These are phyloP conservation scores for Purshia tridentata DNA, from an alignment of 306 rosid genomes.

Conservation along the genomic window DNA sequence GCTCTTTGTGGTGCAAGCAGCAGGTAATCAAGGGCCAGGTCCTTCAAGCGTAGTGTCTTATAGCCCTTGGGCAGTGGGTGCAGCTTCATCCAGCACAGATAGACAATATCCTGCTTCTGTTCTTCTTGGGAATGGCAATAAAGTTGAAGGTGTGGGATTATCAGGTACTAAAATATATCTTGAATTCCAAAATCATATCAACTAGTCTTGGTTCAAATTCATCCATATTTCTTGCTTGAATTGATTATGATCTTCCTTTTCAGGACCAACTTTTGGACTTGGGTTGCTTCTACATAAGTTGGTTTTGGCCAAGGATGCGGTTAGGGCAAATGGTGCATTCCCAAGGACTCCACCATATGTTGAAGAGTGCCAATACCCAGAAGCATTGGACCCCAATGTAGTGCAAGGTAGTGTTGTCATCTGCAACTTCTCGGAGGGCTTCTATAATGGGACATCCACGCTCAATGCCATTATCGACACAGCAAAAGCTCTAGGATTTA, in stretches of 20 bases:
- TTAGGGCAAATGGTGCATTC: constrained; percentile 46
- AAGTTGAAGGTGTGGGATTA: constrained; percentile 53
- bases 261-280: constrained; percentile 61
- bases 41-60: constrained; percentile 61
- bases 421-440: constrained; percentile 77
- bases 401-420: constrained; percentile 56
- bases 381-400: constrained; percentile 51
- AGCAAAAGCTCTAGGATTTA: constrained; percentile 45
- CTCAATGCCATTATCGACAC: constrained; percentile 55
- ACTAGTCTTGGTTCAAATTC: constrained; percentile 2
- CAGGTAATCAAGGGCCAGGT: constrained; percentile 74
- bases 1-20: constrained; percentile 77
- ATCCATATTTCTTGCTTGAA: not conserved
- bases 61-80: constrained; percentile 80
- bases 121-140: constrained; percentile 61
- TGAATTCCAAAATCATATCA: not conserved
- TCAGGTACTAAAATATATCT: constrained; percentile 37
- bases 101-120: constrained; percentile 54
- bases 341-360: constrained; percentile 41
- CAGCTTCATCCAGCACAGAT: constrained; percentile 64
- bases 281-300: constrained; percentile 47
- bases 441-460: constrained; percentile 60
- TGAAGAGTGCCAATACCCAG: constrained; percentile 84
- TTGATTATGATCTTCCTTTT: constrained; percentile 9
- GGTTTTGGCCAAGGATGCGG: constrained; percentile 73